Base-by-base conservation (phyloP, 352 stramenopile genomes). In the Phytophthora palmivora region DNA sequence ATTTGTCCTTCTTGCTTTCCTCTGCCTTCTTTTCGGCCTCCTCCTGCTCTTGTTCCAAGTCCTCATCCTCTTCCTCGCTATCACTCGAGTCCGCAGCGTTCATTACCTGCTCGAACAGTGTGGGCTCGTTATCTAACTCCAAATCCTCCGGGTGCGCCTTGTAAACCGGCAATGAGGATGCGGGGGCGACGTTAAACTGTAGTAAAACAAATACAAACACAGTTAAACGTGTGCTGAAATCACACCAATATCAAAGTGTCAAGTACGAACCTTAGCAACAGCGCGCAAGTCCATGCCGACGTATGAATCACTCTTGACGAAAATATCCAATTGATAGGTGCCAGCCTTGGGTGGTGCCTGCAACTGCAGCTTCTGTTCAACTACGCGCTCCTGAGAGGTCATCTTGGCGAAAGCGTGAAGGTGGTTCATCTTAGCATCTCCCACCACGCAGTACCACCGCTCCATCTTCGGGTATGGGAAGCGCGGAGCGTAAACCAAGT, bases 111-210 rank as follows among this genome's bases (percentile, higher is more conserved):
- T 99, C 97, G 71, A 99, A 99, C 59, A 99, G 79, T 33, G 97
- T 99, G 16, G 98, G 97, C 74, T 99, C 98, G 65, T 99, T 98
- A 84, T 99, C 97, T 72, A 99, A 88, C 68, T 98, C 96, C 62
- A 98, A 80, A 84, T 99, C 98, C 56, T 99, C 98, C 41, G 95
- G 95, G 70, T 99, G 98, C 24, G 98, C 79, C 74, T 98, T 85
- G 78, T 97, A 99, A 64, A 98, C 92, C 11, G 97, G 97, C 39
- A 99, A 79, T 22, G 78, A 74, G 6, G 91, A 79, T 54, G 97
- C 94, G 53, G 97, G 81, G 44, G 98, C 76, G 14, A 99, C 97
- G 33, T 91, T 96, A 60, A 99, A 98, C 66, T 97, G 54, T 11
- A 76, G 0, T 0, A 62, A 4, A 57, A 10, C 24, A 74, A 44